Percentiles rank a stretch among this genome's conserved stretches.
phyloP scores from a whole-genome alignment of 345 rosid genomes.

The Salix koriyanagi region DNA sequence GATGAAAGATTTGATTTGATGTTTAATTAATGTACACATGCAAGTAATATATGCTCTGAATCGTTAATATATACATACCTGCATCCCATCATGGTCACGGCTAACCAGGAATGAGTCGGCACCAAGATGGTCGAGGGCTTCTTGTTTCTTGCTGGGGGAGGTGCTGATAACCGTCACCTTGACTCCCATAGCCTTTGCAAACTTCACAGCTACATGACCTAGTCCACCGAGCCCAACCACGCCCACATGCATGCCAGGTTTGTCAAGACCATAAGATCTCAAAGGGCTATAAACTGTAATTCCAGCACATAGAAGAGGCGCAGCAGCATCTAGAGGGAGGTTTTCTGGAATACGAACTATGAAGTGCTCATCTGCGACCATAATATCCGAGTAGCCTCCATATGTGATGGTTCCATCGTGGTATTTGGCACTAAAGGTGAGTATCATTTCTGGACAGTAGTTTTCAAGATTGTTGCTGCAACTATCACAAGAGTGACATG shows the following conservation, averaged over 20 bases:
- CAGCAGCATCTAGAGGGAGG: not conserved
- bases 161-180: not conserved
- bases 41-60: not conserved
- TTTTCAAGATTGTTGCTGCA: not conserved
- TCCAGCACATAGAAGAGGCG: not conserved
- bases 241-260: not conserved
- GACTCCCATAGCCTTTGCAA: not conserved
- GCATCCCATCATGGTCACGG: not conserved
- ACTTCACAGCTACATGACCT: not conserved
- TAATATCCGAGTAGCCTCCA: not conserved
- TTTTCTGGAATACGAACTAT: not conserved
- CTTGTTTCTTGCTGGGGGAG: not conserved
- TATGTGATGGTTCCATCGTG: not conserved
- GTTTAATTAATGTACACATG: not conserved
- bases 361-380: not conserved
- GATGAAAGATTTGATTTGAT: too few relatives aligned
- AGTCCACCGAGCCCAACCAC: not conserved
- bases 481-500: not conserved
- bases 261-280: not conserved
- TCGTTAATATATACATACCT: not conserved
- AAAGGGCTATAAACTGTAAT: not conserved
- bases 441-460: not conserved
- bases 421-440: not conserved
- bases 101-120: not conserved
- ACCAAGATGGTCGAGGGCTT: not conserved